A percentile compares a stretch with the other conserved stretches of the same genome.
These are phyloP conservation scores for Breynia disticha DNA, from an alignment of 441 rosid species.

Conservation along the genomic window DNA sequence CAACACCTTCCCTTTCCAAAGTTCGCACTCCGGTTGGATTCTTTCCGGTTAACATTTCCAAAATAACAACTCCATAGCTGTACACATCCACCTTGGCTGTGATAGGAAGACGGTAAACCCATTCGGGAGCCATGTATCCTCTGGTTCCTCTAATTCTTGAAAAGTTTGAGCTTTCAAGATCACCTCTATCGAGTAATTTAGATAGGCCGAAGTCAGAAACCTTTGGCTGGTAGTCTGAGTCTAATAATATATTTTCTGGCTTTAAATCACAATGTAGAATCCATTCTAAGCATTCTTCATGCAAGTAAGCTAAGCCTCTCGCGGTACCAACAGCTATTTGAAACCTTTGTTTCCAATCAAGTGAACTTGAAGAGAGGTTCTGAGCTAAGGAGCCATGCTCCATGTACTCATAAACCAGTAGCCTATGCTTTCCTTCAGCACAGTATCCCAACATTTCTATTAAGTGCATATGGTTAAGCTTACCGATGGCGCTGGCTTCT, in stretches of 20 bases:
- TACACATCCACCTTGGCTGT: too few relatives aligned
- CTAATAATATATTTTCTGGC: slow-evolving; percentile 13
- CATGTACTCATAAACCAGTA: slow-evolving; percentile 24
- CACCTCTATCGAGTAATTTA: slow-evolving; percentile 4
- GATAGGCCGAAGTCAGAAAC: slow-evolving; percentile 16
- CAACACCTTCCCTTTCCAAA: too few relatives aligned
- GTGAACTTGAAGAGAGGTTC: slow-evolving; percentile 2
- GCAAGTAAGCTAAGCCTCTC: slow-evolving; percentile 10
- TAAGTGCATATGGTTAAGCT: slow-evolving; percentile 33
- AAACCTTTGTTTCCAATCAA: slow-evolving; percentile 6
- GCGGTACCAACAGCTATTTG: slow-evolving; percentile 9
- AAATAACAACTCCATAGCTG: too few relatives aligned
- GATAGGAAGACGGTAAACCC: too few relatives aligned
- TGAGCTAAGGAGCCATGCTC: slow-evolving; percentile 21
- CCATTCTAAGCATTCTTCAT: too few relatives aligned
- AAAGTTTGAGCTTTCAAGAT: too few relatives aligned
- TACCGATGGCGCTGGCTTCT: slow-evolving; percentile 23
- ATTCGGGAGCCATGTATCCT: too few relatives aligned
- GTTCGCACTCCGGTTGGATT: too few relatives aligned
- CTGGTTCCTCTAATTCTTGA: too few relatives aligned
- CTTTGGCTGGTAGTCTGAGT: slow-evolving; percentile 9
- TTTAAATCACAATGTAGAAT: too few relatives aligned
- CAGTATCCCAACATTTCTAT: slow-evolving; percentile 35
- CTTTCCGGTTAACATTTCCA: too few relatives aligned
- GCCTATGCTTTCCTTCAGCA: slow-evolving; percentile 23